Evolutionary conservation across 129 eudicot genomes (phyloP).

Genomic region (Flaveria robusta): DNA sequence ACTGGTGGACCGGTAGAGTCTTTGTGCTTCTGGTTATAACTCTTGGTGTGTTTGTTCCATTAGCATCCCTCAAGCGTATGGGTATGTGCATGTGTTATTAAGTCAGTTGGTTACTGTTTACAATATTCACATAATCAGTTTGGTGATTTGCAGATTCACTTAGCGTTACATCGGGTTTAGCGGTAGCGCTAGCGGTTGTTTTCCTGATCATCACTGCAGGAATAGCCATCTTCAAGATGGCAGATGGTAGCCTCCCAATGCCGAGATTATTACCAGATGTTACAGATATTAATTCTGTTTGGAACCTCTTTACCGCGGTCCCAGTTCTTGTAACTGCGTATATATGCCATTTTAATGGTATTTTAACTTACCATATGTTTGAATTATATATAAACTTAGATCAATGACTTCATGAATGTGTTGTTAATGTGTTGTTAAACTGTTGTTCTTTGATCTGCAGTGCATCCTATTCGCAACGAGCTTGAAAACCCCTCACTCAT

Average conservation of each 20-base stretch:
- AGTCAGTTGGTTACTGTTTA: too few relatives aligned
- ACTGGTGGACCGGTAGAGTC: conserved; percentile 62
- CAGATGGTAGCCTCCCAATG: conserved; percentile 46
- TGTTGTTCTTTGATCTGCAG: conserved; percentile 40
- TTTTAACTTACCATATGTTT: not conserved
- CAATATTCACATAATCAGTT: not conserved
- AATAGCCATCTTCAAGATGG: conserved; percentile 49
- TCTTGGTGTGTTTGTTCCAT: conserved; percentile 54
- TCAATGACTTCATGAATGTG: not conserved
- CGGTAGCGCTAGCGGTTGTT: conserved; percentile 62
- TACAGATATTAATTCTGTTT: conserved; percentile 45
- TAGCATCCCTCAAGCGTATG: conserved; percentile 62
- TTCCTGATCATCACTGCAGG: conserved; percentile 53
- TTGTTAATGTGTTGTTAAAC: not conserved
- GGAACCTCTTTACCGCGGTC: conserved; percentile 74
- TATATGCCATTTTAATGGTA: conserved; percentile 86
- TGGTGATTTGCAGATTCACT: conserved; percentile 58
- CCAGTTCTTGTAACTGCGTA: conserved; percentile 92
- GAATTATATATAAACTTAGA: not conserved
- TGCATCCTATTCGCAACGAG: conserved; percentile 67
- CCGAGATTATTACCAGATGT: conserved; percentile 63
- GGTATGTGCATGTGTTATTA: conserved; percentile 35
- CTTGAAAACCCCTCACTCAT: conserved; percentile 59
- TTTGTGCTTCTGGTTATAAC: conserved; percentile 56
- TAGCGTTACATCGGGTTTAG: conserved; percentile 59